Evolutionary conservation across 2,329 filamentous ascomycete genomes (phyloP).

Genomic region (Neoascochyta sp.): DNA sequence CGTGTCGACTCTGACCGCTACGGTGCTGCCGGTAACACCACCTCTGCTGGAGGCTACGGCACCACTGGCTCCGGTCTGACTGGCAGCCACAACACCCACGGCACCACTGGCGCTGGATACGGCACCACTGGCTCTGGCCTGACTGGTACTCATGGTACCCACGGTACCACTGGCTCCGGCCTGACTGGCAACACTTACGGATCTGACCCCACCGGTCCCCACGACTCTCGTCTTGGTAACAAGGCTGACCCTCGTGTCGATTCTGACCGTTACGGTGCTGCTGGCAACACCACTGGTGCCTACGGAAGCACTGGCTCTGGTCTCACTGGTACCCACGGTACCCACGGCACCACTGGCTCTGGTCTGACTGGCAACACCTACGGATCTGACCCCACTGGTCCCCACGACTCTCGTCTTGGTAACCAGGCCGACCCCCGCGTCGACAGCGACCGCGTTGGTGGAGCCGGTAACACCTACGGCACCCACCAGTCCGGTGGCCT

Average conservation of each 20-base stretch:
- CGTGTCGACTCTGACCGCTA: conserved; percentile 23
- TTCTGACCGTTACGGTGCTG: conserved; percentile 20
- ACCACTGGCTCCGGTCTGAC: conserved; percentile 9
- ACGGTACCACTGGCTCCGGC: conserved; percentile 6
- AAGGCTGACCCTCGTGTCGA: conserved; percentile 34
- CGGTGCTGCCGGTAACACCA: conserved; percentile 14
- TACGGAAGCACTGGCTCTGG: conserved; percentile 9
- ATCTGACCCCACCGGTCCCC: conserved; percentile 29
- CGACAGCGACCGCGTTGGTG: conserved; percentile 23
- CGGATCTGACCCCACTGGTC: conserved; percentile 25
- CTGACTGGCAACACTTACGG: conserved; percentile 5
- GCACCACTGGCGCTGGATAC: conserved; percentile 2
- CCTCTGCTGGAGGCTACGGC: conserved; percentile 8
- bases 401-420: conserved; percentile 21
- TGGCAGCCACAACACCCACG: conserved; percentile 4
- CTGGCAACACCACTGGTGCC: conserved; percentile 17
- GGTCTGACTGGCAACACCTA: conserved; percentile 6
- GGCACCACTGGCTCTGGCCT: conserved; percentile 9
- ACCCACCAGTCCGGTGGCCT: conserved; percentile 8
- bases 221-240: conserved; percentile 24
- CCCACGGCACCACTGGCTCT: conserved; percentile 4
- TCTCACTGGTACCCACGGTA: conserved; percentile 7
- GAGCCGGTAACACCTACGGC: conserved; percentile 18
- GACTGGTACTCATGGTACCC: conserved; percentile 6
- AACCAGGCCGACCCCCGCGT: conserved; percentile 35